Evolutionary conservation across 306 rosid genomes (phyloP), one percentile per base, ranked within the genome.

Genomic region (Castanea sativa): DNA sequence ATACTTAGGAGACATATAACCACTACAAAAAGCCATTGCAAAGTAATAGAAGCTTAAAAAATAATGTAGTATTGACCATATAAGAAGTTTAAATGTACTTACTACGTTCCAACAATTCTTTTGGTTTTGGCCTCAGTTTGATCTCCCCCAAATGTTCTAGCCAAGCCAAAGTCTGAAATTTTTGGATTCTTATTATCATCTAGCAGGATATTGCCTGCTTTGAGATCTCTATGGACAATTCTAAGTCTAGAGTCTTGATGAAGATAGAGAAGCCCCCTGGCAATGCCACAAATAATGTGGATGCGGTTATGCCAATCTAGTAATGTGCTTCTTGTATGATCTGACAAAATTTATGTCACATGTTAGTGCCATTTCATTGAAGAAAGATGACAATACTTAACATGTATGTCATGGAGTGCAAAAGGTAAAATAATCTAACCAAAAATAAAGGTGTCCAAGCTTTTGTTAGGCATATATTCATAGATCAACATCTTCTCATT

Each of bases 141-240:
- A 78, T 85, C 87, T 56, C 87, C 91, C 33, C 82, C 83, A 52
- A 86, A 81, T 9, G 85, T 65, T 80, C 84, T 83, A 41, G 94
- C 92, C 30, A 87, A 38, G 9, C 90, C 94, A 57, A 88, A 91
- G 76, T 91, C 92, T 16, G 89, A 88, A 75, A 91, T 88, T 76
- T 91, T 91, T 5, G 91, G 84, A 71, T 87, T 82, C 91, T 87
- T 80, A 4, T 88, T 82, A 23, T 81, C 9, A 49, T 85, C 92
- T 11, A 86, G 86, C 55, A 88, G 84, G 53, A 86, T 79, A 55
- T 88, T 90, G 65, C 91, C 85, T 1, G 86, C 74, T 80, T 90
- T 87, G 23, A 90, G 82, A 80, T 90, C 93, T 43, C 76, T 55
- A 6, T 83, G 83, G 30, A 85, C 74, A 13, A 85, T 78, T 38